Evolutionary conservation across 2,329 filamentous ascomycete species (phyloP), one percentile per base, ranked within the genome.

Genomic region (Penicillium occitanis): DNA sequence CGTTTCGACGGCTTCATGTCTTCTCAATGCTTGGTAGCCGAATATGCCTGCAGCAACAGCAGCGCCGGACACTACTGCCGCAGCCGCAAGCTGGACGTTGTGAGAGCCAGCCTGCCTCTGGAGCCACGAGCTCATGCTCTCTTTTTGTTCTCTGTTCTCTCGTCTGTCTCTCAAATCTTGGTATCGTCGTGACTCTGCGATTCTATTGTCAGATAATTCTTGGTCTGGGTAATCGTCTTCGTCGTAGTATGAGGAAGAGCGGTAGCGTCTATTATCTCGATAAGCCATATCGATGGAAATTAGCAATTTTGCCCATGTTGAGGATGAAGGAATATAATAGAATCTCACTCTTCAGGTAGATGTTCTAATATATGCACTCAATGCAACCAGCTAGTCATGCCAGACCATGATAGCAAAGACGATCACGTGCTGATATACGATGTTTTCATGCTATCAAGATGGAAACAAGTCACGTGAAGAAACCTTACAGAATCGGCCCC

Each of bases 21-120:
- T 80, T 69, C 80, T 82, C 42, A 85, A 80, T 63, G 85, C 81
- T 72, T 88, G 86, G 63, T 85, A 82, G 2, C 85, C 84, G 57
- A 88, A 77, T 57, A 88, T 86, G 0, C 84, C 81, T 69, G 81
- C 80, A 25, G 79, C 79, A 50, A 80, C 79, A 65, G 79, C 78
- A 58, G 76, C 78, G 46, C 78, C 79, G 7, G 79, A 81, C 25
- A 81, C 67, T n/a, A 80, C 75, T 30, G 79, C 79, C 3, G 78
- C 78, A 35, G 78, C 76, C 53, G 75, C 76, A 67, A 82, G 75
- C 72, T 82, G 80, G 19, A 75, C 72, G 63, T 77, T 73, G 59
- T 80, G 78, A n/a, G 78, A 77, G 63, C 74, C 73, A 64, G 74
- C 72, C 62, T 81, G 78, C 19, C 78, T 74, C 66, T 81, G 77